Conservation (phyloP, 2,329 filamentous ascomycete genomes). For the Ilyonectria sp. region DNA sequence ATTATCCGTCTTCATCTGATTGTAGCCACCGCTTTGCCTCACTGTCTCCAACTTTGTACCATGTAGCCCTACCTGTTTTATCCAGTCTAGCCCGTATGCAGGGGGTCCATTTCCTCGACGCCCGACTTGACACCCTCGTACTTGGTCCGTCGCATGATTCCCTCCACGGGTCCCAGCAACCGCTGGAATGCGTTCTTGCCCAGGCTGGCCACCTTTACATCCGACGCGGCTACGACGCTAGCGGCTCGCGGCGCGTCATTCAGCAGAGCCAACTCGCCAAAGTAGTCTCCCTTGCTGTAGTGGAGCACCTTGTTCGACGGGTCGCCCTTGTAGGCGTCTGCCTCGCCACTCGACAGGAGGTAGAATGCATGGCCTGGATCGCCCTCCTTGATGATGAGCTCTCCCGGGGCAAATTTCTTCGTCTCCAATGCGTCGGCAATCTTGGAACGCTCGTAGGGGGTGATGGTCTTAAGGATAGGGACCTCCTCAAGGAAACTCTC, state of each 20-base stretch:
- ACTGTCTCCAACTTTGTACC: neutral
- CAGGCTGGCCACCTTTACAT: conserved; percentile 93
- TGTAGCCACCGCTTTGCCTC: conserved; percentile 1
- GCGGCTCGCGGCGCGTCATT: conserved; percentile 95
- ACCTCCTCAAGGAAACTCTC: conserved; percentile 97
- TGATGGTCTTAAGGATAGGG: conserved; percentile 85
- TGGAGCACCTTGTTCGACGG: conserved; percentile 79
- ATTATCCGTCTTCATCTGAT: conserved; percentile 20
- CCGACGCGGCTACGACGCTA: conserved; percentile 85
- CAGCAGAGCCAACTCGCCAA: conserved; percentile 93
- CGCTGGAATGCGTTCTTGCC: conserved; percentile 97
- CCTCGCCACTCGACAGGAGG: conserved; percentile 89
- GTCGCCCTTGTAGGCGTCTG: conserved; percentile 88
- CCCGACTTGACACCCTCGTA: conserved; percentile 73
- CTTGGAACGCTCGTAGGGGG: conserved; percentile 94
- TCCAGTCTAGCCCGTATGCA: conserved; percentile 59
- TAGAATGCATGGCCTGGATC: conserved; percentile 94
- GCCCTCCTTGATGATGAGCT: conserved; percentile 91
- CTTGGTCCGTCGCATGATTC: conserved; percentile 88
- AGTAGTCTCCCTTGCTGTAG: conserved; percentile 95
- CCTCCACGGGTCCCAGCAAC: conserved; percentile 91
- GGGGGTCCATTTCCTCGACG: conserved; percentile 78
- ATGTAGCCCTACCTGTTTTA: conserved; percentile 4
- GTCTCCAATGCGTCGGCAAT: conserved; percentile 97
- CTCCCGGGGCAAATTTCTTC: conserved; percentile 83